A percentile compares a stretch with the other conserved stretches of the same genome.
Evolutionary conservation across 768 basidiomycete genomes (phyloP).

Genomic region (Boletus rex-veris): DNA sequence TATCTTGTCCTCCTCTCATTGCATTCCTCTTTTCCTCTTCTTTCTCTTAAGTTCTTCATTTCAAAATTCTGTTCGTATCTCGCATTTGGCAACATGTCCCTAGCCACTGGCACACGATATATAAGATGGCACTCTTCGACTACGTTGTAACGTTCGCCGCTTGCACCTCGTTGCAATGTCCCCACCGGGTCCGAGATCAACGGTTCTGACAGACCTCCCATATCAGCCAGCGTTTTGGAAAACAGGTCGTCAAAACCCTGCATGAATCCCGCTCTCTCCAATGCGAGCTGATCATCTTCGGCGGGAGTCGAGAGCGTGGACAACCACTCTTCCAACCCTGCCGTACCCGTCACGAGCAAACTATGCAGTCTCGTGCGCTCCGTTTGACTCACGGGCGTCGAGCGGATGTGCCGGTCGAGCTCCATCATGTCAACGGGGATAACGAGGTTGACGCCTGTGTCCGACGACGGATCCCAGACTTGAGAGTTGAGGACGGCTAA

Average conservation of each 20-base stretch:
- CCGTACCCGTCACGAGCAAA: constrained; percentile 56
- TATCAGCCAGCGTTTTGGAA: constrained; percentile 53
- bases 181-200: constrained; percentile 13
- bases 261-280: constrained; percentile 53
- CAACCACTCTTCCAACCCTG: constrained; percentile 69
- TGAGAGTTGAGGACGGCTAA: constrained; percentile 58
- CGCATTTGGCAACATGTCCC: no score
- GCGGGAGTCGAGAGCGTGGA: constrained; percentile 26
- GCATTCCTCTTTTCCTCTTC: no score
- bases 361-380: constrained; percentile 70
- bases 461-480: constrained; percentile 57
- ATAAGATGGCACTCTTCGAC: no score
- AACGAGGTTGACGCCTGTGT: constrained; percentile 39
- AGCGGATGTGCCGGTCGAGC: constrained; percentile 28
- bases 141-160: no score
- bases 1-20: no score
- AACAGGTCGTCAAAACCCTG: constrained; percentile 65
- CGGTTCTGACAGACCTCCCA: constrained; percentile 44
- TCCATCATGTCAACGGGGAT: constrained; percentile 38
- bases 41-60: no score
- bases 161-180: no score
- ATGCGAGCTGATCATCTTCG: constrained; percentile 32
- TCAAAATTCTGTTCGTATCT: no score
- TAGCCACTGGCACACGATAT: no score
- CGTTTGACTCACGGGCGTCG: constrained; percentile 60